A percentile compares a stretch with the other conserved stretches of the same genome.
These are phyloP conservation scores for Daldinia childiae DNA, from an alignment of 495 filamentous ascomycete species.

Conservation along the genomic window DNA sequence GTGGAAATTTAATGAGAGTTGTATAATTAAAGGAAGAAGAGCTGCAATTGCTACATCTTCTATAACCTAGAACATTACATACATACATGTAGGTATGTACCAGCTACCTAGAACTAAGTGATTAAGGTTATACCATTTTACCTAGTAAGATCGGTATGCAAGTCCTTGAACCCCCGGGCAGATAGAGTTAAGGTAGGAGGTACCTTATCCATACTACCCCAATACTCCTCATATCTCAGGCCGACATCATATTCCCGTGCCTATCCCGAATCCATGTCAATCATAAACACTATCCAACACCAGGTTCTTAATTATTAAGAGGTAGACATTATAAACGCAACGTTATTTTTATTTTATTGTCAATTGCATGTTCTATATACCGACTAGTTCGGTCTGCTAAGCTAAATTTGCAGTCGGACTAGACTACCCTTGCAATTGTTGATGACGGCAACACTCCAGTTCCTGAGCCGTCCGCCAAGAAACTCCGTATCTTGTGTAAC, in stretches of 20 bases:
- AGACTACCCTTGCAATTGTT: constrained; percentile 1
- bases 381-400: constrained; percentile 5
- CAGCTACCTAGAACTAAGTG: not conserved
- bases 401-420: not conserved
- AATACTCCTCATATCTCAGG: constrained; percentile 3
- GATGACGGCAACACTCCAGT: constrained; percentile 9
- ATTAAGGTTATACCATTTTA: constrained; percentile 22
- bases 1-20: not conserved
- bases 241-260: constrained; percentile 12
- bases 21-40: not conserved
- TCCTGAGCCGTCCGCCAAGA: not conserved
- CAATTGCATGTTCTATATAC: constrained; percentile 26
- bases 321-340: constrained; percentile 1
- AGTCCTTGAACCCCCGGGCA: too few species aligned
- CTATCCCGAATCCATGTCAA: not conserved
- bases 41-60: not conserved
- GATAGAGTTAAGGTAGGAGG: not conserved
- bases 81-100: too few species aligned
- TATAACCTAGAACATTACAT: too few species aligned
- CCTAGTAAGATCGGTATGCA: not conserved
- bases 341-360: constrained; percentile 7
- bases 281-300: not conserved
- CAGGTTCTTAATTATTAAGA: not conserved
- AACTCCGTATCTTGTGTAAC: constrained; percentile 8
- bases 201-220: not conserved